phyloP scores from a whole-genome alignment of 1,139 yeast species.

The Saccharomyces hybrid region DNA sequence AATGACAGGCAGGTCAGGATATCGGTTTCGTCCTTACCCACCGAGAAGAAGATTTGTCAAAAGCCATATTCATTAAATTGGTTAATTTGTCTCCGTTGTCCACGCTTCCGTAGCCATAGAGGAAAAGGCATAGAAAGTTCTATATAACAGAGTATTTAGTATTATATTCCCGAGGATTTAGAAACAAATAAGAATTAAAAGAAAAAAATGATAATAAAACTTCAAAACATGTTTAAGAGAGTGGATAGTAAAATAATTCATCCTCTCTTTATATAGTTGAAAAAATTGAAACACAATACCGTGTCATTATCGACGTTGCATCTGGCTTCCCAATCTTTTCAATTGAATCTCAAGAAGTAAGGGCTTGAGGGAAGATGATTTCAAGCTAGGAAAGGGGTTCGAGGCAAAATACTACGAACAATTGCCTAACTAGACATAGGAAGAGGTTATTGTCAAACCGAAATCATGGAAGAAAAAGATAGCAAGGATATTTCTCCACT shows the following conservation, averaged over 20 bases:
- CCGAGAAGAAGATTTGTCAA: constrained; percentile 5
- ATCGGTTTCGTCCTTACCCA: neutral
- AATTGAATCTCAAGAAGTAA: neutral
- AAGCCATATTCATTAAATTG: constrained; percentile 4
- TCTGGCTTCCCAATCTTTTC: neutral
- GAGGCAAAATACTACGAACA: too few species aligned
- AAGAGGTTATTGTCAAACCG: neutral
- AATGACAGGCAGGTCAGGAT: constrained; percentile 4
- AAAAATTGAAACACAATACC: neutral
- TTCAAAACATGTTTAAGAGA: neutral
- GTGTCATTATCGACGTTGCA: neutral
- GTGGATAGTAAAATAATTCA: neutral
- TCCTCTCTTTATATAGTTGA: neutral
- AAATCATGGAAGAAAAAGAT: neutral
- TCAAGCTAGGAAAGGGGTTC: neutral
- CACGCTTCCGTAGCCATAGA: constrained; percentile 49
- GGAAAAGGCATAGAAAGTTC: constrained; percentile 44
- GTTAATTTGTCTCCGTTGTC: constrained; percentile 59
- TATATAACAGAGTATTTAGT: constrained; percentile 40
- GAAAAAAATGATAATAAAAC: neutral
- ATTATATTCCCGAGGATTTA: constrained; percentile 12
- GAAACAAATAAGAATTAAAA: neutral
- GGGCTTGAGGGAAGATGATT: neutral
- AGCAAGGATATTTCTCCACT: constrained; percentile 3
- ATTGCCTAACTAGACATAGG: neutral